Conservation (phyloP, 345 rosid genomes). For the Populus tremula region DNA sequence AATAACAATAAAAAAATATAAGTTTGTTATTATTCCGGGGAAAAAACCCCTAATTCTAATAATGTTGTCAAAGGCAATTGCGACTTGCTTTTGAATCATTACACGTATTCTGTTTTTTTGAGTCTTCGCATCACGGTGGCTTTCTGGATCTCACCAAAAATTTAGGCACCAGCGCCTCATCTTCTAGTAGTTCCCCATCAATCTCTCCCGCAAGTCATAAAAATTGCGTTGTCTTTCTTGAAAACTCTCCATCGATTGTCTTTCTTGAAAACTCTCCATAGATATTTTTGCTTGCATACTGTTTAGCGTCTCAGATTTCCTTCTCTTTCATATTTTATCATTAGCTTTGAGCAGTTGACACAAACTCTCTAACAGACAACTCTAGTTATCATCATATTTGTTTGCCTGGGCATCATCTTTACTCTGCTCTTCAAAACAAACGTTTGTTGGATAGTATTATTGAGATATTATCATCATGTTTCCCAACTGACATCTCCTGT, state of each 20-base stretch:
- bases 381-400: not conserved
- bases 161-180: not conserved
- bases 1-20: too few species aligned
- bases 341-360: not conserved
- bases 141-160: not conserved
- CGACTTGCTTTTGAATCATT: not conserved
- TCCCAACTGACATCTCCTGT: conserved; percentile 10
- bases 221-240: not conserved
- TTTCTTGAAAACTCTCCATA: not conserved
- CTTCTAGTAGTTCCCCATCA: not conserved
- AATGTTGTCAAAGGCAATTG: not conserved
- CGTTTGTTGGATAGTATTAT: not conserved
- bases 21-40: too few species aligned
- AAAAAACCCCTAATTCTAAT: too few species aligned
- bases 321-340: not conserved
- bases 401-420: not conserved
- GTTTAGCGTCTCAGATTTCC: not conserved
- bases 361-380: not conserved
- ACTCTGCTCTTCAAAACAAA: not conserved
- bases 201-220: not conserved
- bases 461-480: not conserved
- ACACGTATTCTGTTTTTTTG: not conserved
- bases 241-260: not conserved
- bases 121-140: not conserved
- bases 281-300: not conserved